These are phyloP conservation scores for Setaria italica DNA, from an alignment of 202 grass and related monocot species.

Conservation along the genomic window DNA sequence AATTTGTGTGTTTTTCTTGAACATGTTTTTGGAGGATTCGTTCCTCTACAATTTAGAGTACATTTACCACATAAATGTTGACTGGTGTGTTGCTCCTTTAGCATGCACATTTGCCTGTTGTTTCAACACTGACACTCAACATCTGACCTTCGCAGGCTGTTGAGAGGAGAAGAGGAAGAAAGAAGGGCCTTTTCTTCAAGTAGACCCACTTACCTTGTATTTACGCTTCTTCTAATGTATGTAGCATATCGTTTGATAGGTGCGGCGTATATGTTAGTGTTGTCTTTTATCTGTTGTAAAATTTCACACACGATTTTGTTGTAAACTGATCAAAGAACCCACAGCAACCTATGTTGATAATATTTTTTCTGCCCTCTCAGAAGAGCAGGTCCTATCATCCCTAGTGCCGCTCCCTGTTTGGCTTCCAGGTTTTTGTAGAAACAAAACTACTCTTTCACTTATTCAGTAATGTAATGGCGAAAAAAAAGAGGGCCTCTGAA, in stretches of 20 bases:
- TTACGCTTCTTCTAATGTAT: conserved; percentile 37
- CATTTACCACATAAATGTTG: not conserved
- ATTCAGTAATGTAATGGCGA: not conserved
- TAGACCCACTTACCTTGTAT: conserved; percentile 51
- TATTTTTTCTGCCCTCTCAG: not conserved
- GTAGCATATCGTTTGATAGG: conserved; percentile 34
- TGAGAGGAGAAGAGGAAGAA: conserved; percentile 80
- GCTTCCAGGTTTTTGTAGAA: not conserved
- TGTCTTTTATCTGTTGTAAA: conserved; percentile 39
- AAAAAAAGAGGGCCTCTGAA: not conserved
- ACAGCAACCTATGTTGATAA: not conserved
- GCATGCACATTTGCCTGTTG: not conserved
- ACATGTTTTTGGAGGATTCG: not conserved
- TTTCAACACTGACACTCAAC: conserved; percentile 5
- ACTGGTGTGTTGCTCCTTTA: not conserved
- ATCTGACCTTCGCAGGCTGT: conserved; percentile 60
- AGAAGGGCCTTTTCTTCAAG: conserved; percentile 87
- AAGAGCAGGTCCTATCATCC: not conserved
- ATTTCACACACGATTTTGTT: not conserved
- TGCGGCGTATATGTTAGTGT: not conserved
- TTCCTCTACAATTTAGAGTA: not conserved
- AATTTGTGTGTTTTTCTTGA: not conserved
- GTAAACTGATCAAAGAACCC: conserved; percentile 24
- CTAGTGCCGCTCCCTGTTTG: not conserved
- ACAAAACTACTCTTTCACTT: not conserved